These are phyloP conservation scores for Aspergillus sp. DNA, from an alignment of 2,329 filamentous ascomycete genomes.

Conservation along the genomic window DNA sequence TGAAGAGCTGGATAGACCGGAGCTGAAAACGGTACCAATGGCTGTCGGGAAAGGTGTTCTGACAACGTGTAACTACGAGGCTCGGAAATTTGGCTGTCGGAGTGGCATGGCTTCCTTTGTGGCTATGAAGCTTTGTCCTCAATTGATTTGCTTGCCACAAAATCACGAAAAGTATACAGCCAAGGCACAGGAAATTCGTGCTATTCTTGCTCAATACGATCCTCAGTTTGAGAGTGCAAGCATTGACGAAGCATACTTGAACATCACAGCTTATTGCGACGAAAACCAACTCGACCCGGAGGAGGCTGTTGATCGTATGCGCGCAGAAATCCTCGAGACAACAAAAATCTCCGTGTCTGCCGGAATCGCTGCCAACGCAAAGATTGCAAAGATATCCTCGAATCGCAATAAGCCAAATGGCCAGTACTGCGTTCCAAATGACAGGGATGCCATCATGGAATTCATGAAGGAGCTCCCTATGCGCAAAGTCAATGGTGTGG, in stretches of 20 bases:
- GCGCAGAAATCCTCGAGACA: constrained; percentile 71
- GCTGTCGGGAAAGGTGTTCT: constrained; percentile 77
- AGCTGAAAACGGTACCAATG: constrained; percentile 83
- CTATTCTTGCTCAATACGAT: constrained; percentile 83
- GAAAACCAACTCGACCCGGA: constrained; percentile 68
- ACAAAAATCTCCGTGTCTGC: constrained; percentile 88
- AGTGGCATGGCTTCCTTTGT: constrained; percentile 97
- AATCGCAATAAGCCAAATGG: constrained; percentile 97
- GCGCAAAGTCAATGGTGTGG: constrained; percentile 92
- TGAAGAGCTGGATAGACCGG: constrained; percentile 79
- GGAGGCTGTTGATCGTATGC: constrained; percentile 74
- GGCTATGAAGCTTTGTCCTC: constrained; percentile 87
- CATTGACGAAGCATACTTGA: constrained; percentile 94
- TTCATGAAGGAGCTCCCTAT: constrained; percentile 85
- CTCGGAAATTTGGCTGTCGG: constrained; percentile 83
- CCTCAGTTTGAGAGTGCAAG: constrained; percentile 88
- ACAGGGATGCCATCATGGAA: constrained; percentile 71
- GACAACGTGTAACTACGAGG: constrained; percentile 81
- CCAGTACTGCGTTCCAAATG: constrained; percentile 73
- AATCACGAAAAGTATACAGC: constrained; percentile 90
- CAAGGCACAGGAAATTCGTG: constrained; percentile 84
- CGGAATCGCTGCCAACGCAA: constrained; percentile 90
- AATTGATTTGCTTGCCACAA: constrained; percentile 75
- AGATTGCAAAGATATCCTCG: constrained; percentile 90
- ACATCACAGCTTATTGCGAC: constrained; percentile 83